Evolutionary conservation across 805 yeast genomes (phyloP), one percentile per base, ranked within the genome.

Genomic region (Candida odintsovae): DNA sequence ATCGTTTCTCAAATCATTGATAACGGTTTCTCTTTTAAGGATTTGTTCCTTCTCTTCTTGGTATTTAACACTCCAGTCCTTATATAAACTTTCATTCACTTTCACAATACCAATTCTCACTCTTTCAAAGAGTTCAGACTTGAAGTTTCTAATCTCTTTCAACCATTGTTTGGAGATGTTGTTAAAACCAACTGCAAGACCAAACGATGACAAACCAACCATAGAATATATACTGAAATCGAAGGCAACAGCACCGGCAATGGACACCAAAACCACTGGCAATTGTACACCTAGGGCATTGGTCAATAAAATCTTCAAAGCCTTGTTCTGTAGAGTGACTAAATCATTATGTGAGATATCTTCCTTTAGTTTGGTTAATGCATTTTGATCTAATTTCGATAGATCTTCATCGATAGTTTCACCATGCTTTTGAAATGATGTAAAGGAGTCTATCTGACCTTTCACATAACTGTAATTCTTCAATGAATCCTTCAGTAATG

Each of bases 101-200:
- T 53, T 47, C 13, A 50, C 25, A 6, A 59, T 43, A 0, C 53
- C 55, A 13, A 58, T 23, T 48, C 64, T 53, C 10, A 53, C 46
- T 33, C 52, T 49, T 28, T 57, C 63, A 43, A 56, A 59, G 18
- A 59, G 43, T 2, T 53, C 50, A n/a, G 40, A 40, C 31, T 59
- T 59, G 50, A 59, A 59, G 25, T 46, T 41, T 9, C 50, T 45
- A 10, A 58, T 45, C 5, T 65, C 47, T 40, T 52, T 20, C 9
- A 61, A 49, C 68, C 69, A 65, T 10, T 48, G 38, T 26, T 57
- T 56, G n/a, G 64, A 54, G 16, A 65, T 59, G 44, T 61, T 63
- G 40, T 59, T 61, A 41, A 65, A 55, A 0, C 70, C 70, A 20
- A 60, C 40, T 3, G 57, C 59, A 6, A 57, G 20, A 16, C 69